Conservation (phyloP, 129 eudicot species). For the Centrapalus pauciflorus region DNA sequence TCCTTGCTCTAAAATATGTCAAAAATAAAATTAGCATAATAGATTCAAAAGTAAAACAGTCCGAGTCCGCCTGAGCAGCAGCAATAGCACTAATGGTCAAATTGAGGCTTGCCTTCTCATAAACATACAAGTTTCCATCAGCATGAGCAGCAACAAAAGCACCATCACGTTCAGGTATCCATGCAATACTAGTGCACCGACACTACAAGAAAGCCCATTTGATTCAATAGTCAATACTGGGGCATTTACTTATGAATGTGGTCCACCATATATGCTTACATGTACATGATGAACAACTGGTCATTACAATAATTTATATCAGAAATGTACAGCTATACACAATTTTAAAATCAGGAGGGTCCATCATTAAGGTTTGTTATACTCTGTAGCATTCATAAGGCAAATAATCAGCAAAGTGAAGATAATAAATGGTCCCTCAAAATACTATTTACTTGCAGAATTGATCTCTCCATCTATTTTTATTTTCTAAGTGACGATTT, state of each 20-base stretch:
- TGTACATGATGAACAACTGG: slow-evolving; percentile 8
- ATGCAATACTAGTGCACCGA: slow-evolving; percentile 70
- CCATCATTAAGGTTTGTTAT: background rate
- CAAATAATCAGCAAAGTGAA: background rate
- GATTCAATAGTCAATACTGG: background rate
- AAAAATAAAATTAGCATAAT: background rate
- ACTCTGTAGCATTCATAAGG: background rate
- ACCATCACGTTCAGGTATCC: slow-evolving; percentile 87
- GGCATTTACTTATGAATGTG: background rate
- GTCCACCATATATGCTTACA: background rate
- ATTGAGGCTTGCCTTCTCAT: slow-evolving; percentile 69
- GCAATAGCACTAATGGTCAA: slow-evolving; percentile 8
- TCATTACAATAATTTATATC: background rate
- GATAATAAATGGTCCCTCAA: too few relatives aligned
- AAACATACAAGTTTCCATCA: slow-evolving; percentile 81
- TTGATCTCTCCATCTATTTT: too few relatives aligned
- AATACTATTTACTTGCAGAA: too few relatives aligned
- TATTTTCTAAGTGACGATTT: too few relatives aligned
- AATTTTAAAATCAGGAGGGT: background rate
- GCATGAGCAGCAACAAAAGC: slow-evolving; percentile 76
- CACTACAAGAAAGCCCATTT: slow-evolving; percentile 32
- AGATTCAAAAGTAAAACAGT: too few relatives aligned
- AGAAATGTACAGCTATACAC: background rate
- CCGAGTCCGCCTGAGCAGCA: background rate
- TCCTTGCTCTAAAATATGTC: slow-evolving; percentile 50